phyloP scores from a whole-genome alignment of 2,329 filamentous ascomycete species.

The Colletotrichum destructivum region DNA sequence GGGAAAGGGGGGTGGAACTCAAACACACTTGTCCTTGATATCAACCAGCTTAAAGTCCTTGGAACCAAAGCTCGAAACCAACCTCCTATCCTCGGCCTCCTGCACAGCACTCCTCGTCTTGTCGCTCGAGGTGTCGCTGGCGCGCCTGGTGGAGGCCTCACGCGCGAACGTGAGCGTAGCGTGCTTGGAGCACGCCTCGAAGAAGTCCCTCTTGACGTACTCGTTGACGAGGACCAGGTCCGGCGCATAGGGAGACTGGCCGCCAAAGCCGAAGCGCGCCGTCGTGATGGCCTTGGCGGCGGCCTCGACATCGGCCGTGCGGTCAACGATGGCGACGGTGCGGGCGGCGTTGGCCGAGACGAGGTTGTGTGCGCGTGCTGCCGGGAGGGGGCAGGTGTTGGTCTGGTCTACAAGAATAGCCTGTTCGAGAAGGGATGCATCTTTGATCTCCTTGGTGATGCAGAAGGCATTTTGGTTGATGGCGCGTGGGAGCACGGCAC shows the following conservation, averaged over 20 bases:
- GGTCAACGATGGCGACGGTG: conserved; percentile 72
- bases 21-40: conserved; percentile 39
- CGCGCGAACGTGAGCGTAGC: conserved; percentile 53
- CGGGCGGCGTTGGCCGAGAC: conserved; percentile 45
- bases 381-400: neutral
- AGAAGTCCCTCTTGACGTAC: conserved; percentile 69
- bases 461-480: conserved; percentile 36
- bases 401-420: conserved; percentile 37
- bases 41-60: conserved; percentile 39
- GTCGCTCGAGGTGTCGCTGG: conserved; percentile 44
- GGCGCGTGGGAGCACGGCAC: conserved; percentile 25
- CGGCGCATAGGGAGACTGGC: conserved; percentile 72
- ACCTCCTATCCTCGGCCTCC: conserved; percentile 47
- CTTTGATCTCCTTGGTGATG: conserved; percentile 32
- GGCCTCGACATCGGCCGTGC: conserved; percentile 67
- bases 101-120: conserved; percentile 44
- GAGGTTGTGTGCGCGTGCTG: conserved; percentile 30
- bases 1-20: conserved; percentile 45
- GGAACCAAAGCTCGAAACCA: conserved; percentile 40
- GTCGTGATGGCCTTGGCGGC: conserved; percentile 68
- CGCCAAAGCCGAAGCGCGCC: conserved; percentile 69
- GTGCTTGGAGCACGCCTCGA: conserved; percentile 51
- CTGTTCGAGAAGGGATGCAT: conserved; percentile 20
- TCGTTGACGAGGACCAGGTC: conserved; percentile 77
- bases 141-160: conserved; percentile 39